A percentile compares a stretch with the other conserved stretches of the same genome.
phyloP scores from a whole-genome alignment of 2,329 filamentous ascomycete species.

The Emmonsiellopsis sp. region DNA sequence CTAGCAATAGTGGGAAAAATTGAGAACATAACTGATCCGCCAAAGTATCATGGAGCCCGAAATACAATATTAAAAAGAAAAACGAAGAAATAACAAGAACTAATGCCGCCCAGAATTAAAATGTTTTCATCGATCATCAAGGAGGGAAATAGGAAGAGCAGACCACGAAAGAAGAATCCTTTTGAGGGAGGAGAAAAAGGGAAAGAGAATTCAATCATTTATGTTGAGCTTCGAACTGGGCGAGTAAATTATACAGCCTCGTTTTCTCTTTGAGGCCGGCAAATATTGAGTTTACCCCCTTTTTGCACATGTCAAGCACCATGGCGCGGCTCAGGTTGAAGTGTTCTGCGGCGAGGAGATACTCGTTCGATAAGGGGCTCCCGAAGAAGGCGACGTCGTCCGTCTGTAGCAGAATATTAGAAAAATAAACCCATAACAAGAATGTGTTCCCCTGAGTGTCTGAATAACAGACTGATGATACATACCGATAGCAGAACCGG shows the following conservation, averaged over 20 bases:
- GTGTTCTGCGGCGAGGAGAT: constrained; percentile 60
- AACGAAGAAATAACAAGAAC: too few species aligned
- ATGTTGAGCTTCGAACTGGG: constrained; percentile 12
- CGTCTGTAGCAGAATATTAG: constrained; percentile 43
- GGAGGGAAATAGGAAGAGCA: too few species aligned
- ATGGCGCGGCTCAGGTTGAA: constrained; percentile 48
- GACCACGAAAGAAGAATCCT: not conserved
- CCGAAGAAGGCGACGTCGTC: constrained; percentile 78
- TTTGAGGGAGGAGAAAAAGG: not conserved
- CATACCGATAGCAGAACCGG: constrained; percentile 61
- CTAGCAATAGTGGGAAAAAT: too few species aligned
- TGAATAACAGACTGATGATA: constrained; percentile 13
- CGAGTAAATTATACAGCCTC: constrained; percentile 17
- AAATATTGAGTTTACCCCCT: constrained; percentile 58
- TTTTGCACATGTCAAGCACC: constrained; percentile 48
- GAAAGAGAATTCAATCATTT: constrained; percentile 1
- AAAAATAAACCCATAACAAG: not conserved
- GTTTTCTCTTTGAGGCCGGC: constrained; percentile 49
- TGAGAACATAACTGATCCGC: too few species aligned
- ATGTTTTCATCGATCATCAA: too few species aligned
- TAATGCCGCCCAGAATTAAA: too few species aligned
- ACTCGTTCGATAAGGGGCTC: constrained; percentile 67
- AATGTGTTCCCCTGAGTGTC: too few species aligned
- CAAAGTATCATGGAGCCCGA: too few species aligned
- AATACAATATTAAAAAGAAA: too few species aligned